Percentiles rank a stretch among this genome's conserved stretches.
Conservation (phyloP, 192 early-diverging fungal species). For the Coemansia sp. region DNA sequence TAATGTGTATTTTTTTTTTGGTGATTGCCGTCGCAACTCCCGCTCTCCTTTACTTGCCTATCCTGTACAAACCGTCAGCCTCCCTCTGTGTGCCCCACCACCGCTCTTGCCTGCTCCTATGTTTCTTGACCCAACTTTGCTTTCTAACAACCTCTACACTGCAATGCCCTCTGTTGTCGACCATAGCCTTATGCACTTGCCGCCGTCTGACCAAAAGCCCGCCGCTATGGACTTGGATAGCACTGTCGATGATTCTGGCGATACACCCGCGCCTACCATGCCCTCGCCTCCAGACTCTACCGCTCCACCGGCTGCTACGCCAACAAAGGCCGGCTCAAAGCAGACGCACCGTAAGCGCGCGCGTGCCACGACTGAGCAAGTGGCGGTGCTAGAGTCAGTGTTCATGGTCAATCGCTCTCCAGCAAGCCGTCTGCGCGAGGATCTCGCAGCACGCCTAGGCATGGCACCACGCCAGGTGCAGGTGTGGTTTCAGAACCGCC, state of each 20-base stretch:
- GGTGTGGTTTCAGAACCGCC: slow-evolving; percentile 89
- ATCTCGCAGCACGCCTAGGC: slow-evolving; percentile 65
- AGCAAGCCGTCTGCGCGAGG: slow-evolving; percentile 64
- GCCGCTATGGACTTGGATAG: slow-evolving; percentile 10
- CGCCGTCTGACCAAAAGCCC: slow-evolving; percentile 15
- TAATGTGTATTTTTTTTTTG: slow-evolving; percentile 10
- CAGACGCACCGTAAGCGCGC: slow-evolving; percentile 62
- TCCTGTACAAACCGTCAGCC: not conserved
- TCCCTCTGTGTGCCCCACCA: not conserved
- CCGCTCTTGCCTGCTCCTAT: not conserved
- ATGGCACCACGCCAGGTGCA: slow-evolving; percentile 81
- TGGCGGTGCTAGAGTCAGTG: slow-evolving; percentile 70
- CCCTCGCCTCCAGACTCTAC: slow-evolving; percentile 7
- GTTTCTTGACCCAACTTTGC: slow-evolving; percentile 23
- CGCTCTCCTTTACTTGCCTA: not conserved
- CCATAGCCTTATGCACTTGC: slow-evolving; percentile 20
- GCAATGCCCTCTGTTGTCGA: slow-evolving; percentile 14
- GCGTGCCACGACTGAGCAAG: slow-evolving; percentile 73
- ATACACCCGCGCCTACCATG: slow-evolving; percentile 5
- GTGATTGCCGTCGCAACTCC: slow-evolving; percentile 7
- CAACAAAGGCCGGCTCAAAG: slow-evolving; percentile 29
- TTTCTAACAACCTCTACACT: slow-evolving; percentile 21
- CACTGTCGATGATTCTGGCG: not conserved
- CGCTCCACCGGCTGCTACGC: not conserved
- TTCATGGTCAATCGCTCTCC: slow-evolving; percentile 76